Evolutionary conservation across 2,329 filamentous ascomycete genomes (phyloP), one percentile per base, ranked within the genome.

Genomic region (Gaeumannomyces sp.): DNA sequence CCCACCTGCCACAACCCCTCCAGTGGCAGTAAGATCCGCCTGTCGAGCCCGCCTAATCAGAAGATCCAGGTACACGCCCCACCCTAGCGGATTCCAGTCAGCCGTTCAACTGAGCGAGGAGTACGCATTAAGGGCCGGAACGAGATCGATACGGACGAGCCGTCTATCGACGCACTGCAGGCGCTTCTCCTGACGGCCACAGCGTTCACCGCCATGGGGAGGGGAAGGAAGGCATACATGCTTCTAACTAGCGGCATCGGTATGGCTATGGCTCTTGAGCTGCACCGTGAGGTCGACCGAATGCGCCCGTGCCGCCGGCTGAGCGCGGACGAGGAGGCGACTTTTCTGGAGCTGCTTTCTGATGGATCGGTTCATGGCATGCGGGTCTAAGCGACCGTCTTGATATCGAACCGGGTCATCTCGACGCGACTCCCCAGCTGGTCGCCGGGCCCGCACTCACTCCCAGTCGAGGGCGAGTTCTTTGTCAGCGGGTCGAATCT

Each of bases 261-360:
- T 59, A 96, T 96, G 91, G 88, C 89, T 2, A 86, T 93, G 75
- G 91, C 91, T 4, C 82, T 96, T 14, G 91, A 93, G 72, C 79
- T 95, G 3, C 91, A 96, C 72, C 86, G 91, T 38, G 92, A 96
- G 76, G 78, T 89, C 59, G 87, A 92, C 29, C 80, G 7, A 84
- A 85, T 62, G 79, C 85, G 16, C 84, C 85, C 64, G 81, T 90
- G 14, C 84, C 86, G 0, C 81, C 86, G 0, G 79, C 86, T 4
- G 92, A 96, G 72, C 84, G 89, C 65, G 92, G 77, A 87, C 88
- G 72, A 84, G 90, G 60, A 82, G 92, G 64, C 84, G 90, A n/a
- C 79, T 96, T 2, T 96, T 96, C 75, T 96, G 92, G 92, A 89
- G 90, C 2, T 94, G 91, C 73, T 96, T 95, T 71, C 79, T 96